Evolutionary conservation across 2,329 filamentous ascomycete species (phyloP).

Genomic region (Aspergillus alliaceus): DNA sequence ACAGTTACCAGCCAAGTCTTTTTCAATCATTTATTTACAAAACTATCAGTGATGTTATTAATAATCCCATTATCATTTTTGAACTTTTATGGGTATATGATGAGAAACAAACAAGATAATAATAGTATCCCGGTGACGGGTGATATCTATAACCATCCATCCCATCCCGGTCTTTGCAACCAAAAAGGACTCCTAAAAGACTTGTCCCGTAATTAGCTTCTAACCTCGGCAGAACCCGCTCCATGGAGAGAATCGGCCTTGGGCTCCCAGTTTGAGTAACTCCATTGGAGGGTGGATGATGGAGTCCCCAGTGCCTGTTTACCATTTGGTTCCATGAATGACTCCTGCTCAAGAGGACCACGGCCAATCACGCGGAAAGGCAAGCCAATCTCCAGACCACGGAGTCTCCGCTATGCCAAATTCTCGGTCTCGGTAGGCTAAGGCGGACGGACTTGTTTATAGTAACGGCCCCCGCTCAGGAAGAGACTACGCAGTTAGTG

Average conservation of each 20-base stretch:
- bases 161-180: background rate
- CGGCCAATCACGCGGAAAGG: background rate
- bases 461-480: conserved; percentile 1
- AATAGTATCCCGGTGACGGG: background rate
- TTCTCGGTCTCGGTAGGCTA: conserved; percentile 1
- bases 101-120: background rate
- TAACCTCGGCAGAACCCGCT: conserved; percentile 1
- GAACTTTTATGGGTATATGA: too few species aligned
- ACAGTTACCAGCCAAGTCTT: background rate
- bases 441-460: conserved; percentile 1
- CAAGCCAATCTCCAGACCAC: conserved; percentile 3
- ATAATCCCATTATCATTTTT: background rate
- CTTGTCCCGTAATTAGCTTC: background rate
- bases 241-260: background rate
- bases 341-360: background rate
- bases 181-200: too few species aligned
- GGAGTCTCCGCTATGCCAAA: background rate
- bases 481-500: background rate
- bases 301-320: background rate
- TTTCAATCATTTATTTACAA: background rate
- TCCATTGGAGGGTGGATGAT: background rate
- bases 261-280: background rate
- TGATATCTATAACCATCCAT: background rate
- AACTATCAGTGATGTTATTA: background rate
- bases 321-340: conserved; percentile 1